phyloP scores from a whole-genome alignment of 129 eudicot genomes.

The Chrysanthemum seticuspe region DNA sequence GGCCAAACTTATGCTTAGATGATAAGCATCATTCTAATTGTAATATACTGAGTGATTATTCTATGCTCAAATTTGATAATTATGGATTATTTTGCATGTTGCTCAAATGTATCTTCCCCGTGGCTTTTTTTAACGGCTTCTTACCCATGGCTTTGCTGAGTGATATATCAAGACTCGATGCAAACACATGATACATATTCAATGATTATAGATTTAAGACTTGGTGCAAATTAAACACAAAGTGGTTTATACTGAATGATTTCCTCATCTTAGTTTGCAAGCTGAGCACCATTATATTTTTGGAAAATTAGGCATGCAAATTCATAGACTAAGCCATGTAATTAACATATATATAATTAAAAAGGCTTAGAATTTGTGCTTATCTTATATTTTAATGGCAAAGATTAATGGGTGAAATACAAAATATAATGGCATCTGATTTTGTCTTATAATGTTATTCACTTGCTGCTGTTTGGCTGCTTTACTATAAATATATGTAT shows the following conservation, averaged over 20 bases:
- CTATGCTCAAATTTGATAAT: slow-evolving; percentile 6
- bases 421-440: slow-evolving; percentile 18
- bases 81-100: background rate
- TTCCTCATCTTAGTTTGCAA: background rate
- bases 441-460: slow-evolving; percentile 17
- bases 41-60: background rate
- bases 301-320: no score
- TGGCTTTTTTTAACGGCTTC: no score
- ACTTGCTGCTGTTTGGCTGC: slow-evolving; percentile 2
- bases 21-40: slow-evolving; percentile 14
- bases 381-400: slow-evolving; percentile 9
- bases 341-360: background rate
- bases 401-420: slow-evolving; percentile 10
- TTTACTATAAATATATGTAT: background rate
- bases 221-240: no score
- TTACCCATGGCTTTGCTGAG: no score
- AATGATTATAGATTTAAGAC: no score
- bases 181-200: background rate
- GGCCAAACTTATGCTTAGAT: slow-evolving; percentile 16
- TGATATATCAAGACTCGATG: background rate
- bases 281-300: background rate
- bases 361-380: slow-evolving; percentile 24
- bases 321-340: background rate
- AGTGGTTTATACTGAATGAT: no score
- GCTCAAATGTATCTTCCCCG: no score